Base-by-base conservation (phyloP, 1,284 basidiomycete genomes). In the Caloboletus firmus region DNA sequence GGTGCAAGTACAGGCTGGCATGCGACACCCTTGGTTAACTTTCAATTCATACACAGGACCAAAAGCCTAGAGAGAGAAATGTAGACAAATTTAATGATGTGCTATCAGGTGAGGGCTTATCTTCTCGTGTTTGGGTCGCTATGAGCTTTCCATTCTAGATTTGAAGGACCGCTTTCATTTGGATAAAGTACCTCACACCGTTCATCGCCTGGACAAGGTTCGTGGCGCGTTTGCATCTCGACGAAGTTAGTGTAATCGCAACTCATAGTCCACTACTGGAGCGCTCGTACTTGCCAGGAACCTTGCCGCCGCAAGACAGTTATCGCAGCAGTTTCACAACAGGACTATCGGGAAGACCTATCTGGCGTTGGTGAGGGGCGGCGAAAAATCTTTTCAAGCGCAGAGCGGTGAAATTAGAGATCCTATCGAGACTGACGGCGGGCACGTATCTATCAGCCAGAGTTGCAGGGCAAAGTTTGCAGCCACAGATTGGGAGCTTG, bases 131-230 rank as follows among this genome's bases (percentile, higher is more conserved):
- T 49, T 18, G 31, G 43, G 32, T 36, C 6, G 4, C 36, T 4
- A 35, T 37, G 40, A 54, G 9, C 32, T 24, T 44, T 20, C 36
- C 10, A 43, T 45, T 35, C 17, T 47, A 85, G 83, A 72, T 45
- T 55, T 82, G 34, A 72, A 71, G 42, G 46, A 59, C 17, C 55
- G 63, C 32, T 69, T 80, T 34, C 57, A 60, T 6, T 63, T 83
- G 31, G 54, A 66, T 15, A 60, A 61, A 20, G 57, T 64, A 11
- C 83, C 80, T 10, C 74, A 73, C 51, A 73, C 81, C 4, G 78
- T 87, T 15, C 87, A 89, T 64, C 78, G 87, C 10, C 75, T 89
- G 10, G 87, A 89, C 73, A 87, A 85, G 74, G 86, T 83, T 48
- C 20, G 65, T 55, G 15, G 12, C 51, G 30, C 36, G 12, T 43